Conservation (phyloP, 176 grass and related monocot genomes). For the Poa annua region DNA sequence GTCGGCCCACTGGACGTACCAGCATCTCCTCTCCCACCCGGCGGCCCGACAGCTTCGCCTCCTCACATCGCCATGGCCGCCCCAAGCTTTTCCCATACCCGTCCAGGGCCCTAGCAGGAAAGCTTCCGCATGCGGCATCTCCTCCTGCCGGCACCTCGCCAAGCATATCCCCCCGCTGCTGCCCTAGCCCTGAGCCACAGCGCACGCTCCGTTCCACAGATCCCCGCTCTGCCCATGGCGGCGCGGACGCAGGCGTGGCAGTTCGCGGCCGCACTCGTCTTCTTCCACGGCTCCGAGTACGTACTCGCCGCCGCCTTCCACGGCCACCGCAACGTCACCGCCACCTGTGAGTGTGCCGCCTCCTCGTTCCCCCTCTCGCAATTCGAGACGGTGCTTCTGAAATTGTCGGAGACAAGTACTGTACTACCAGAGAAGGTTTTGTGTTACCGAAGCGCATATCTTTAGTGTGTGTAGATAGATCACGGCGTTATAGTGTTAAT, state of each 20-base stretch:
- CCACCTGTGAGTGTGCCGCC: slow-evolving; percentile 57
- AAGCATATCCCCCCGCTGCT: slow-evolving; percentile 15
- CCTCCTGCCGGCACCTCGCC: not conserved
- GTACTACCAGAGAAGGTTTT: not conserved
- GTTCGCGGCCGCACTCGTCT: slow-evolving; percentile 58
- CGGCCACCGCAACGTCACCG: slow-evolving; percentile 62
- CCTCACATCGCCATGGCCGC: not conserved
- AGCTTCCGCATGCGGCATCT: slow-evolving; percentile 33
- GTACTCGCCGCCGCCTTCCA: slow-evolving; percentile 71
- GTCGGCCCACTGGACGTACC: not conserved
- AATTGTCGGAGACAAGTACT: not conserved
- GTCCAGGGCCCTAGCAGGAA: not conserved
- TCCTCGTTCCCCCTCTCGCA: not conserved
- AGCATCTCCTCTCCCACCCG: not conserved
- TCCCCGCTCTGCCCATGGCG: slow-evolving; percentile 38
- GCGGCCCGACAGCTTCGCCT: not conserved
- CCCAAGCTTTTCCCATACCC: slow-evolving; percentile 3
- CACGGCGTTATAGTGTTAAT: not conserved
- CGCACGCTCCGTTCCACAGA: slow-evolving; percentile 13
- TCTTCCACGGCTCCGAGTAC: slow-evolving; percentile 92
- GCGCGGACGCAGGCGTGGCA: slow-evolving; percentile 55
- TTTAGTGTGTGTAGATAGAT: slow-evolving; percentile 15
- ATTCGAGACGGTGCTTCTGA: not conserved
- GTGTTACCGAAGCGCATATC: not conserved
- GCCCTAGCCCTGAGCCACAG: slow-evolving; percentile 15